Percentiles rank a stretch among this genome's conserved stretches.
These are phyloP conservation scores for Lavandula angustifolia DNA, from an alignment of 257 asterid species.

Conservation along the genomic window DNA sequence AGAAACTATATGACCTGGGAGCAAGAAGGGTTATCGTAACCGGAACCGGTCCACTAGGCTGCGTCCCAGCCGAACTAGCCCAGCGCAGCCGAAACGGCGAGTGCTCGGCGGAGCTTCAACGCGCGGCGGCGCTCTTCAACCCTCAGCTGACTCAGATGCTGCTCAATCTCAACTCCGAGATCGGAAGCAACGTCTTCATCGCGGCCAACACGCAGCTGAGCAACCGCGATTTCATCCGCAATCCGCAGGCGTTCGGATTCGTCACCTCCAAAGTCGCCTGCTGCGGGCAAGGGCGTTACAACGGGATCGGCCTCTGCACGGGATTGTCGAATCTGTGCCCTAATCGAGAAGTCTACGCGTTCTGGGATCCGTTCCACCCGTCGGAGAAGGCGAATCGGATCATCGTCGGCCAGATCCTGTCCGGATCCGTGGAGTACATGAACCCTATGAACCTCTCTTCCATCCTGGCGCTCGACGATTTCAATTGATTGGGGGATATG, in stretches of 20 bases:
- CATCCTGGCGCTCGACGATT: slow-evolving; percentile 37
- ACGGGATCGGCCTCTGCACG: slow-evolving; percentile 55
- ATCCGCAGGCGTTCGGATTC: slow-evolving; percentile 62
- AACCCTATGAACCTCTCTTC: slow-evolving; percentile 52
- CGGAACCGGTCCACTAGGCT: slow-evolving; percentile 81
- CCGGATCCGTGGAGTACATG: slow-evolving; percentile 43
- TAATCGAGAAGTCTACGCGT: slow-evolving; percentile 43
- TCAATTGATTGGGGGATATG: too few relatives aligned
- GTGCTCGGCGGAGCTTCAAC: slow-evolving; percentile 59
- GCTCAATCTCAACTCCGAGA: slow-evolving; percentile 38
- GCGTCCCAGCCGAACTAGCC: slow-evolving; percentile 80
- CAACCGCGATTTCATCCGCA: slow-evolving; percentile 46
- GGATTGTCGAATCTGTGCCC: slow-evolving; percentile 49
- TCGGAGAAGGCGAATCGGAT: slow-evolving; percentile 48
- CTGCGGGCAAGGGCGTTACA: slow-evolving; percentile 57
- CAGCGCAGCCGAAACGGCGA: slow-evolving; percentile 57
- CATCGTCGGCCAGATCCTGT: slow-evolving; percentile 38
- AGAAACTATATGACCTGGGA: slow-evolving; percentile 58
- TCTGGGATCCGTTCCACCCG: slow-evolving; percentile 60
- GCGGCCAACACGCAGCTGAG: slow-evolving; percentile 62
- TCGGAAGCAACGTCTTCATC: slow-evolving; percentile 45
- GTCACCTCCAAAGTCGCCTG: slow-evolving; percentile 48
- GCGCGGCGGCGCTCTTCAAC: slow-evolving; percentile 62
- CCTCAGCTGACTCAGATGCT: slow-evolving; percentile 64
- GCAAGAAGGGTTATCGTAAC: slow-evolving; percentile 64